These are phyloP conservation scores for Croton laevigatus DNA, from an alignment of 441 rosid genomes.

Conservation along the genomic window DNA sequence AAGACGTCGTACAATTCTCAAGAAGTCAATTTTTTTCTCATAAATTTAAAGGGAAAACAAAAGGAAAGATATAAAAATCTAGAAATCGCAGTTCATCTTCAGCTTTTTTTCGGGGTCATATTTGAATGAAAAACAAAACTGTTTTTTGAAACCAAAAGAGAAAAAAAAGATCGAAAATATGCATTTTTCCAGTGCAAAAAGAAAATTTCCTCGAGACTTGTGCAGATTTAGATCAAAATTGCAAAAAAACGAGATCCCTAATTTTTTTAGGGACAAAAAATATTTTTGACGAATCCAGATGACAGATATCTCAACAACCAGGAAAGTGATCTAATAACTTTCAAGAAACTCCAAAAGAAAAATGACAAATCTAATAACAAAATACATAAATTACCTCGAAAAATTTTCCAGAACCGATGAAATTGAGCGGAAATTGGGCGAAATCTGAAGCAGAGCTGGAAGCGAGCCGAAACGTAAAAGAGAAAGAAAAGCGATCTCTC, in stretches of 20 bases:
- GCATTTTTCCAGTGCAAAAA: neutral
- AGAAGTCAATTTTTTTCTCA: neutral
- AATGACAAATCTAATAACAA: neutral
- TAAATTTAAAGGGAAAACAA: neutral
- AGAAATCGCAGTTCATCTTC: no score
- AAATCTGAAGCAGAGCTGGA: slow-evolving; percentile 6
- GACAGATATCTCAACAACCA: neutral
- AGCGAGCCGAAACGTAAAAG: neutral
- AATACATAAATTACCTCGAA: slow-evolving; percentile 12
- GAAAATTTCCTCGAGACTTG: neutral
- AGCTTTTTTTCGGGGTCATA: neutral
- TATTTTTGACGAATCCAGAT: neutral
- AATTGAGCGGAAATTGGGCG: slow-evolving; percentile 14
- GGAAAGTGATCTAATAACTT: neutral
- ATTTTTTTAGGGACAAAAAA: neutral
- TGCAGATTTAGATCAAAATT: neutral
- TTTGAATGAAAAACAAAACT: neutral
- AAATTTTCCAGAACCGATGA: slow-evolving; percentile 11
- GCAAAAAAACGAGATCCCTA: slow-evolving; percentile 2
- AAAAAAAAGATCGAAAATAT: neutral
- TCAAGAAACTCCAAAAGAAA: neutral
- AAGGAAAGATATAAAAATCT: neutral
- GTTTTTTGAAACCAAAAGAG: neutral
- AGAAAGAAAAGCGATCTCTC: neutral
- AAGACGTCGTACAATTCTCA: neutral